Base-by-base conservation (phyloP, 192 early-diverging fungal species). In the Coemansia aciculifera region DNA sequence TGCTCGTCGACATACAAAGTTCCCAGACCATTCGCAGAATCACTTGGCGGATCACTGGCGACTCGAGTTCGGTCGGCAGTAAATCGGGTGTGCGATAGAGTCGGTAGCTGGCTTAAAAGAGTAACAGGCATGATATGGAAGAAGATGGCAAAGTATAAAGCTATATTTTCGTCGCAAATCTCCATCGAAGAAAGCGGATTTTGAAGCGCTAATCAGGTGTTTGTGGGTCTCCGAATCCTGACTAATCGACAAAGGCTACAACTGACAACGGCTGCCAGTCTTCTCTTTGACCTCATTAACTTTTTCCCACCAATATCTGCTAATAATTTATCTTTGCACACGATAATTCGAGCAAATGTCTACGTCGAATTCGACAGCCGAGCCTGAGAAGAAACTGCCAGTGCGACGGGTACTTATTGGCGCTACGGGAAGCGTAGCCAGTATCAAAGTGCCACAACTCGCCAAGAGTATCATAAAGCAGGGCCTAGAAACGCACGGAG, bases 351-450 rank as follows among this genome's bases (percentile, higher is more conserved):
- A 17, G 11, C 23, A 54, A 57, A 57, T 57, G 54, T 57, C 54
- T n/a, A 21, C 31, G 37, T 6, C 64, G 12, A 23, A 37, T 57
- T 57, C 29, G 54, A 17, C 54, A 17, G 29, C 29, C 7, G 54
- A 32, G 29, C 54, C 54, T 24, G 40, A 64, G 62, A 32, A 49
- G 44, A 43, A 29, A 5, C 36, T 44, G 24, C 51, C 49, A 5
- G 52, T 38, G 3, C 71, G 66, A 48, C 75, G 85, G 54, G 83
- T 97, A 27, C 85, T 98, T 3, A 80, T 98, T 39, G 94, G 87
- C 6, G 87, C 89, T 0, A 95, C 96, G 0, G 96, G 96, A 36
- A 94, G 92, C 68, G 94, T 98, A 13, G 94, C 96, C 12, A 90
- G 89, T 67, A 86, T 98, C 60, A 98, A 98, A 75, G 78, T 98